A percentile compares a stretch with the other conserved stretches of the same genome.
These are phyloP conservation scores for Yamadazyma pseudoaaseri DNA, from an alignment of 1,139 yeast genomes.

Conservation along the genomic window DNA sequence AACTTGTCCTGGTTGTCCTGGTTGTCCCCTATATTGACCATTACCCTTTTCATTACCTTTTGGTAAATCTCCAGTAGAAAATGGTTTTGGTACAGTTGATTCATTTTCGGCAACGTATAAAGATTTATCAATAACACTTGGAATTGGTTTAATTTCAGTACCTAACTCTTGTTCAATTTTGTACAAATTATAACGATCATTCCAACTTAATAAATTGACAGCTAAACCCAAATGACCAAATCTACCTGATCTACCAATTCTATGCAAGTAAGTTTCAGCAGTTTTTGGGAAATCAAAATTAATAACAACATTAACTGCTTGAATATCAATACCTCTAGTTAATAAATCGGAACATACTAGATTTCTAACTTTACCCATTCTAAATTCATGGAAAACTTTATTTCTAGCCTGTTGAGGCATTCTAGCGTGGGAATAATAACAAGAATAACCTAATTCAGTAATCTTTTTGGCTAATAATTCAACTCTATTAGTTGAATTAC, in stretches of 20 bases:
- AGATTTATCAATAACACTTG: conserved; percentile 81
- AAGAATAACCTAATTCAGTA: conserved; percentile 94
- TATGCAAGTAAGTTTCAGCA: conserved; percentile 95
- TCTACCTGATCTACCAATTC: conserved; percentile 99
- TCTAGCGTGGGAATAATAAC: conserved; percentile 95
- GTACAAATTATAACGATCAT: conserved; percentile 89
- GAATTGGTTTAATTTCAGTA: conserved; percentile 96
- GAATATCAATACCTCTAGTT: conserved; percentile 98
- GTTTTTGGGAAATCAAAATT: conserved; percentile 98
- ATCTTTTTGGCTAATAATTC: conserved; percentile 94
- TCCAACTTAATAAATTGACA: conserved; percentile 94
- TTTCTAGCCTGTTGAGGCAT: conserved; percentile 98
- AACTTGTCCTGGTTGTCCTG: conserved; percentile 26
- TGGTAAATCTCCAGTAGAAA: conserved; percentile 69
- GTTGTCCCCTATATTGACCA: conserved; percentile 54
- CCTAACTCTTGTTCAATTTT: conserved; percentile 97
- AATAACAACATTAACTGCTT: conserved; percentile 96
- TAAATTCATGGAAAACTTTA: conserved; percentile 96
- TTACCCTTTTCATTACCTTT: conserved; percentile 45
- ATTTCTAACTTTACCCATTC: conserved; percentile 97
- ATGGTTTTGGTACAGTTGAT: conserved; percentile 80
- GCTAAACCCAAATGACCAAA: conserved; percentile 98
- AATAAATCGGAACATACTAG: conserved; percentile 94
- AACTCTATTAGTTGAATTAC: conserved; percentile 95
- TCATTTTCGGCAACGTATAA: conserved; percentile 85